phyloP scores from a whole-genome alignment of 1,139 yeast species.

The Yamadazyma atlantica region DNA sequence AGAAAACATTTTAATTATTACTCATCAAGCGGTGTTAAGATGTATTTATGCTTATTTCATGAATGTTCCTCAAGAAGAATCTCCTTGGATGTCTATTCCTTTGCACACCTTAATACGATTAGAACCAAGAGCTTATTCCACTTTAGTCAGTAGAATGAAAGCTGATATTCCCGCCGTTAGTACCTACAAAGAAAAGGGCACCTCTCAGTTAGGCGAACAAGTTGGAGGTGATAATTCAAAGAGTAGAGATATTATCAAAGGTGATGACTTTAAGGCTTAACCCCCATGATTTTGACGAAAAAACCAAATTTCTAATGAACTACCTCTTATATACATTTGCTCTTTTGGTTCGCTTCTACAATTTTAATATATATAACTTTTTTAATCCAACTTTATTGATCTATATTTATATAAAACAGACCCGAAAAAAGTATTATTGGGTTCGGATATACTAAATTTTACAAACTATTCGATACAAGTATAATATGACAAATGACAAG shows the following conservation, averaged over 20 bases:
- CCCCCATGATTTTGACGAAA: too few relatives aligned
- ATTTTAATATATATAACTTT: too few relatives aligned
- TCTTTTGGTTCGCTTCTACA: too few relatives aligned
- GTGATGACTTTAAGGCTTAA: constrained; percentile 8
- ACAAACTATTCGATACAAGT: neutral
- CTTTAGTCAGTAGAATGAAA: constrained; percentile 82
- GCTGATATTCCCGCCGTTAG: constrained; percentile 98
- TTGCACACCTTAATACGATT: constrained; percentile 89
- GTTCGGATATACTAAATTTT: neutral
- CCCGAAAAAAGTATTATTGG: too few relatives aligned
- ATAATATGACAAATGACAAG: neutral
- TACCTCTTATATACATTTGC: too few relatives aligned
- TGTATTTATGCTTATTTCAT: constrained; percentile 96
- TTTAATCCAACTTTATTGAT: too few relatives aligned
- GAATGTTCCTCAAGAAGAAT: constrained; percentile 97
- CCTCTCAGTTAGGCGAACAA: constrained; percentile 71
- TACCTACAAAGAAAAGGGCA: constrained; percentile 93
- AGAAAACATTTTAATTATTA: constrained; percentile 90
- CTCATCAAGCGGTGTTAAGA: constrained; percentile 96
- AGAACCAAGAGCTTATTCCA: constrained; percentile 92
- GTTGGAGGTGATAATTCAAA: constrained; percentile 27
- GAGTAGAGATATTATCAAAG: constrained; percentile 43
- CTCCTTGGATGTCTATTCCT: constrained; percentile 99
- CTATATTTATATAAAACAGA: too few relatives aligned
- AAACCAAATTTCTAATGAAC: too few relatives aligned